Conservation (phyloP, 148 eudicot genomes). For the Nepenthes mirabilis region DNA sequence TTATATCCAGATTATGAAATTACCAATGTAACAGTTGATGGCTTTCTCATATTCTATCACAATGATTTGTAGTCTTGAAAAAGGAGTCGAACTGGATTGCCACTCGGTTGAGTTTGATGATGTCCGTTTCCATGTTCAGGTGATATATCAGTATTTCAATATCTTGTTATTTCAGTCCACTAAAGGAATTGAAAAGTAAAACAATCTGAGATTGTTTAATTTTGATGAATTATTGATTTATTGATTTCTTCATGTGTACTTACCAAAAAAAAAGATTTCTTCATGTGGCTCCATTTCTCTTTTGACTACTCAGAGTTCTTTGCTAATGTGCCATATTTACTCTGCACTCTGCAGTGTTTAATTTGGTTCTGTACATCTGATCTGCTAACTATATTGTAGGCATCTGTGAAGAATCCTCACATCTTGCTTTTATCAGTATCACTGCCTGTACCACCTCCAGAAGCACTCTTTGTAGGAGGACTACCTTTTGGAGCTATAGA, state of each 20-base stretch:
- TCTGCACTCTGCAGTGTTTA: no score
- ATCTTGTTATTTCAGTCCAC: not conserved
- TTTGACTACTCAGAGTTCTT: no score
- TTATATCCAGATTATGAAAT: not conserved
- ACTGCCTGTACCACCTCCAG: constrained; percentile 87
- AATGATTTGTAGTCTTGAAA: constrained; percentile 56
- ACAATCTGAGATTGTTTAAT: not conserved
- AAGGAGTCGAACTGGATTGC: constrained; percentile 83
- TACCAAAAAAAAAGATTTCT: no score
- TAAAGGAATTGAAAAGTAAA: not conserved
- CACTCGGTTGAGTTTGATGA: constrained; percentile 95
- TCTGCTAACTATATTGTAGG: constrained; percentile 30
- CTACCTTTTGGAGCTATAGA: constrained; percentile 92
- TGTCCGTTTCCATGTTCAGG: constrained; percentile 90
- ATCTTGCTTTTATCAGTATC: constrained; percentile 65
- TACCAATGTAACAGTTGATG: not conserved
- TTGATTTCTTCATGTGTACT: no score
- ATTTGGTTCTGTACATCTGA: constrained; percentile 4
- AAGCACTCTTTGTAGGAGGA: constrained; percentile 64
- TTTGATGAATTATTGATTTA: no score
- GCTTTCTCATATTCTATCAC: constrained; percentile 1
- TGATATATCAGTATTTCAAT: constrained; percentile 10
- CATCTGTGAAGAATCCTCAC: constrained; percentile 74
- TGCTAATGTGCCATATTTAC: no score
- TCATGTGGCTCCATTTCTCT: no score